Evolutionary conservation across 352 stramenopile genomes (phyloP).

Genomic region (Globisporangium barbulae): DNA sequence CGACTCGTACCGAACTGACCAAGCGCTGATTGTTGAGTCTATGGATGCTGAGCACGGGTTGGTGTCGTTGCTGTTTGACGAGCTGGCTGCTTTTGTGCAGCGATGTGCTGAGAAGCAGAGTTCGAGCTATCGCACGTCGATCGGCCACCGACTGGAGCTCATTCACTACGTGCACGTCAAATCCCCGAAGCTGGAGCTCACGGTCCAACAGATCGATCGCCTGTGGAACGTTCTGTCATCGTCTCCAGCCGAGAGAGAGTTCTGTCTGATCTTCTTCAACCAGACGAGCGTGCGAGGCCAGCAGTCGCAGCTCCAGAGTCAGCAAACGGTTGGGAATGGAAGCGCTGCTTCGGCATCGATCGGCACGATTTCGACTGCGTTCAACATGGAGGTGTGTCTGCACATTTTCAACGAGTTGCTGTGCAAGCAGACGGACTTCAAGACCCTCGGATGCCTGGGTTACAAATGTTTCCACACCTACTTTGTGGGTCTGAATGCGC

Average conservation of each 20-base stretch:
- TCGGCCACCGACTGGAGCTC: slow-evolving; percentile 81
- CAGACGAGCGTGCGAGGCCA: slow-evolving; percentile 59
- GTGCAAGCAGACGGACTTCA: slow-evolving; percentile 76
- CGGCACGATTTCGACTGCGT: slow-evolving; percentile 64
- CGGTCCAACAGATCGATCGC: slow-evolving; percentile 66
- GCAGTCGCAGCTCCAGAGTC: slow-evolving; percentile 23
- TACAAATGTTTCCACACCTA: slow-evolving; percentile 89
- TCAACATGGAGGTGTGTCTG: slow-evolving; percentile 69
- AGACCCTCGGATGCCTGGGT: slow-evolving; percentile 61
- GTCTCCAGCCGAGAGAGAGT: slow-evolving; percentile 68
- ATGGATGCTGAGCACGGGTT: slow-evolving; percentile 72
- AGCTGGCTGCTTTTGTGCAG: slow-evolving; percentile 75
- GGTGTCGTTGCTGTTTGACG: slow-evolving; percentile 78
- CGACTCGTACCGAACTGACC: slow-evolving; percentile 74
- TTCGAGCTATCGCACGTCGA: slow-evolving; percentile 58
- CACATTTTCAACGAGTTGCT: slow-evolving; percentile 85
- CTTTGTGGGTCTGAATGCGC: slow-evolving; percentile 75
- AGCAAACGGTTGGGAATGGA: slow-evolving; percentile 18
- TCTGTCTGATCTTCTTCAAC: slow-evolving; percentile 84
- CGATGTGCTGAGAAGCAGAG: slow-evolving; percentile 49
- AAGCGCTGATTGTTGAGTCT: slow-evolving; percentile 62
- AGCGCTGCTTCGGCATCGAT: slow-evolving; percentile 14
- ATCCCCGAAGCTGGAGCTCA: slow-evolving; percentile 72
- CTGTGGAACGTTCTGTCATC: slow-evolving; percentile 78
- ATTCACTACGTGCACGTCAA: slow-evolving; percentile 87